These are phyloP conservation scores for Pholiota molesta DNA, from an alignment of 768 basidiomycete genomes.

Conservation along the genomic window DNA sequence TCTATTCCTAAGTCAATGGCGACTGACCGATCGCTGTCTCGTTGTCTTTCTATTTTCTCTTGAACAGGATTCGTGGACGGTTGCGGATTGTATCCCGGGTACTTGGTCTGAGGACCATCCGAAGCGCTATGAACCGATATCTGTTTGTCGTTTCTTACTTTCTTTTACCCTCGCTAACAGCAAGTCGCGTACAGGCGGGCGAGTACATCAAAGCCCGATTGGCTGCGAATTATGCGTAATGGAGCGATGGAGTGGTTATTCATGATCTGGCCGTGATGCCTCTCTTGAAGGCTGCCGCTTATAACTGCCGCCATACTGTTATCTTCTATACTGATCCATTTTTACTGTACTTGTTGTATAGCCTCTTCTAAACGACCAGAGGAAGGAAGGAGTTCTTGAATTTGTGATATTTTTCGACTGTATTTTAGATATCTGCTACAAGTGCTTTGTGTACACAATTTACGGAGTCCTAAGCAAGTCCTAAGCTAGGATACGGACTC, in stretches of 20 bases:
- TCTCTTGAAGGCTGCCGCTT: neutral
- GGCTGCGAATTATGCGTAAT: constrained; percentile 35
- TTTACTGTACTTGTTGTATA: too few species aligned
- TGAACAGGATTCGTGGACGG: constrained; percentile 38
- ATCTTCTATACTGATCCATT: too few species aligned
- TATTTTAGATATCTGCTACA: too few species aligned
- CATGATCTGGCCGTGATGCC: neutral
- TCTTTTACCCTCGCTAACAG: neutral
- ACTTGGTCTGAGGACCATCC: constrained; percentile 48
- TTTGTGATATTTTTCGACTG: too few species aligned
- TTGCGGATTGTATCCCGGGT: constrained; percentile 55
- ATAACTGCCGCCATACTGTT: too few species aligned
- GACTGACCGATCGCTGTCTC: constrained; percentile 20
- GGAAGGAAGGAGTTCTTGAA: too few species aligned
- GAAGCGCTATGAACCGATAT: constrained; percentile 53
- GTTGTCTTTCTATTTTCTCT: neutral
- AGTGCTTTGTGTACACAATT: too few species aligned
- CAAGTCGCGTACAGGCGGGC: constrained; percentile 24
- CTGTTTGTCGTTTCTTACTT: constrained; percentile 26
- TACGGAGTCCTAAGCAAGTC: too few species aligned
- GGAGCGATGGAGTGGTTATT: neutral
- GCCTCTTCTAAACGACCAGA: too few species aligned
- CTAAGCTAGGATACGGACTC: too few species aligned
- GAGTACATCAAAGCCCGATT: constrained; percentile 44
- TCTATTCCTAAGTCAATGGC: neutral